A percentile compares a stretch with the other conserved stretches of the same genome.
phyloP scores from a whole-genome alignment of 2,329 filamentous ascomycete species.

The Ophiognomonia clavigignenti-juglandacearum region DNA sequence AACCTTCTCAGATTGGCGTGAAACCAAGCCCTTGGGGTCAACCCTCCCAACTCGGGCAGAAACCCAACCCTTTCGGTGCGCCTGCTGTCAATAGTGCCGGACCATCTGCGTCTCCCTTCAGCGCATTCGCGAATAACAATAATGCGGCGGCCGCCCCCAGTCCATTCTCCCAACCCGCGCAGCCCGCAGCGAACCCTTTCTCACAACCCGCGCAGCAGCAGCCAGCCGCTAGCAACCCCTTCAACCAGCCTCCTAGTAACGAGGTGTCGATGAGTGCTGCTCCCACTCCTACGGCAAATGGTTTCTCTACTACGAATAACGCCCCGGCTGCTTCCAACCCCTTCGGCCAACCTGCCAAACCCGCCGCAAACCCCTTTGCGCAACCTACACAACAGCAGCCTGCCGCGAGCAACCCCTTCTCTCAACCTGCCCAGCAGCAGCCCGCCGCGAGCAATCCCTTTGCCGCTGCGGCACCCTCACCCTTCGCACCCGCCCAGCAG shows the following conservation, averaged over 20 bases:
- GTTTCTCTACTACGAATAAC: conserved; percentile 18
- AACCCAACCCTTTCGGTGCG: conserved; percentile 26
- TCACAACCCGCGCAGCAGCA: conserved; percentile 18
- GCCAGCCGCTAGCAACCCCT: conserved; percentile 14
- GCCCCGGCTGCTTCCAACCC: conserved; percentile 8
- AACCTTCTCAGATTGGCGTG: too few species aligned
- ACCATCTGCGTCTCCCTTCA: conserved; percentile 5
- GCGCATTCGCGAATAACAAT: not conserved
- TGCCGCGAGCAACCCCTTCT: conserved; percentile 21
- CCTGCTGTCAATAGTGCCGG: conserved; percentile 28
- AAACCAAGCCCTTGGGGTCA: conserved; percentile 34
- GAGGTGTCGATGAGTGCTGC: conserved; percentile 14
- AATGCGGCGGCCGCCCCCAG: conserved; percentile 15
- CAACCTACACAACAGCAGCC: conserved; percentile 20
- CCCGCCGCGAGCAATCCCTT: conserved; percentile 21
- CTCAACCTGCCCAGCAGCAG: conserved; percentile 20
- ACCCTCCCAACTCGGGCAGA: conserved; percentile 24
- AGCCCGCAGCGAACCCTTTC: conserved; percentile 27
- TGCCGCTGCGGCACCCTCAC: conserved; percentile 1
- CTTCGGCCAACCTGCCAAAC: conserved; percentile 24
- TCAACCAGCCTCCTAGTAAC: conserved; percentile 10
- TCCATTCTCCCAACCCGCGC: conserved; percentile 31
- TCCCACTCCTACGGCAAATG: conserved; percentile 15
- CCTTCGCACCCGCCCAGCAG: conserved; percentile 14
- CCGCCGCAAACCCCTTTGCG: conserved; percentile 21